These are phyloP conservation scores for Chalaropsis ovoidea DNA, from an alignment of 2,329 filamentous ascomycete genomes.

Conservation along the genomic window DNA sequence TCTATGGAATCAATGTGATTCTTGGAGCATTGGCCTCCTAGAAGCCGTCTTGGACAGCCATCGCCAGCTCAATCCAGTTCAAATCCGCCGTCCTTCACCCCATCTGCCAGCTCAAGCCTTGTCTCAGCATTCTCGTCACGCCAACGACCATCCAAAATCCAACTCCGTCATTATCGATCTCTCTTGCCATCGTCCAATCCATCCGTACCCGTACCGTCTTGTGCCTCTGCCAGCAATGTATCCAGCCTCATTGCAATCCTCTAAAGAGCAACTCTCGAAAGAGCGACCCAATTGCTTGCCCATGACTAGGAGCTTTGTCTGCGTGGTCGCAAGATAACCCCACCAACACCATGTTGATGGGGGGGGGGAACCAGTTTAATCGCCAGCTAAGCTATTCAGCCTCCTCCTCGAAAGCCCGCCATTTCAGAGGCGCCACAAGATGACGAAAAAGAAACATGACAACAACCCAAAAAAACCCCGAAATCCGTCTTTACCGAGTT, in stretches of 20 bases:
- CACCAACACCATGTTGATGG: slow-evolving; percentile 1
- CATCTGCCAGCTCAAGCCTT: not conserved
- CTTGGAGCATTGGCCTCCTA: not conserved
- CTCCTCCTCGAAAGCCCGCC: not conserved
- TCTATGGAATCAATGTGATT: not conserved
- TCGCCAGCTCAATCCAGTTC: not conserved
- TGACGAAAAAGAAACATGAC: not conserved
- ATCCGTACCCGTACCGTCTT: not conserved
- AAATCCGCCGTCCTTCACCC: not conserved
- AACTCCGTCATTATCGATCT: not conserved
- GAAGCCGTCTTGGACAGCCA: not conserved
- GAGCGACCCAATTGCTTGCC: not conserved
- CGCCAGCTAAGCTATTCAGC: slow-evolving; percentile 3
- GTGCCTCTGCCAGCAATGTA: not conserved
- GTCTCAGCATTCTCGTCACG: not conserved
- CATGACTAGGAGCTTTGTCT: slow-evolving; percentile 4
- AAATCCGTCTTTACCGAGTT: not conserved
- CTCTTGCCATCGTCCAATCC: not conserved
- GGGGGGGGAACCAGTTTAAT: not conserved
- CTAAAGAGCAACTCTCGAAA: too few relatives aligned
- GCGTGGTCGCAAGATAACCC: not conserved
- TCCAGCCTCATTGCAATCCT: not conserved
- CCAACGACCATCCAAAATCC: not conserved
- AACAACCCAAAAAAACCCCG: not conserved
- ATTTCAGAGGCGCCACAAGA: not conserved